Evolutionary conservation across 1,284 basidiomycete genomes (phyloP).

Genomic region (Leccinum huronense): DNA sequence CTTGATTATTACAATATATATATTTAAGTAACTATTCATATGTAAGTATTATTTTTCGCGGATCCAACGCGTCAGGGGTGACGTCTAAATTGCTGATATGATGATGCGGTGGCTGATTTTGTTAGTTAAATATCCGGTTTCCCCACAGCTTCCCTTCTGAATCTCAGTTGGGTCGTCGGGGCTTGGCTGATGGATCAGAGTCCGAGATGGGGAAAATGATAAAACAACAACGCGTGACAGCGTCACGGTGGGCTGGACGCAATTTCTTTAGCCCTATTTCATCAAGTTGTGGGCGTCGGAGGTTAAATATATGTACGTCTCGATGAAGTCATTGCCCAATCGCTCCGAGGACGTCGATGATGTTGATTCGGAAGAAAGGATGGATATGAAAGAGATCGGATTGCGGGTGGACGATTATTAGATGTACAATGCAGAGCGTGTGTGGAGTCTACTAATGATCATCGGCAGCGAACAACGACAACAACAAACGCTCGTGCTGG

Average conservation of each 20-base stretch:
- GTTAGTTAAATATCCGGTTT: conserved; percentile 6
- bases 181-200: conserved; percentile 24
- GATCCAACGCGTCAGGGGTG: conserved; percentile 1
- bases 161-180: conserved; percentile 1
- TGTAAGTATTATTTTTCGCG: not conserved
- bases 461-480: not conserved
- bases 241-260: conserved; percentile 1
- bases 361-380: conserved; percentile 2
- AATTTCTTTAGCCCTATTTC: not conserved
- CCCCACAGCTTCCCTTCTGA: conserved; percentile 20
- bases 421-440: conserved; percentile 31
- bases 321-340: conserved; percentile 26
- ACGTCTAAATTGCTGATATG: conserved; percentile 8
- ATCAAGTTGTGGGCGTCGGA: conserved; percentile 14
- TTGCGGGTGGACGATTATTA: conserved; percentile 7
- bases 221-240: conserved; percentile 1
- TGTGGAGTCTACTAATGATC: conserved; percentile 22
- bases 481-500: conserved; percentile 4
- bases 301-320: conserved; percentile 16
- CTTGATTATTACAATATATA: not conserved
- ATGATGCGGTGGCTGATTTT: not conserved
- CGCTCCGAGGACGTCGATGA: conserved; percentile 21
- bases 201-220: conserved; percentile 24
- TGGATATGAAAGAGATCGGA: not conserved
- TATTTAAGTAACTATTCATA: not conserved